phyloP scores from a whole-genome alignment of 2,329 filamentous ascomycete species.

The Penicillium polonicum region DNA sequence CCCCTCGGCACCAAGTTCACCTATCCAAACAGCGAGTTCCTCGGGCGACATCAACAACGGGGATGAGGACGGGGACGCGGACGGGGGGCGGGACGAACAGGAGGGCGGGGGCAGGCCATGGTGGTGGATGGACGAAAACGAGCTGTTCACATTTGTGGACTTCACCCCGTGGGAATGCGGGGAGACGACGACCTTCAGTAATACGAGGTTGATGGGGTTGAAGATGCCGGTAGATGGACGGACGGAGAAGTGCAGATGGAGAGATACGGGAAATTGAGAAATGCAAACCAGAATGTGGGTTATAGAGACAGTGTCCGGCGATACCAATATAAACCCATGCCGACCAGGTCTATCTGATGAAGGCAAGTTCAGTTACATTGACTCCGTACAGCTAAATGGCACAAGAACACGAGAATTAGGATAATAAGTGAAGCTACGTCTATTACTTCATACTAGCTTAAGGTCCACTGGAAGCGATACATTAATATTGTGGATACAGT shows the following conservation, averaged over 20 bases:
- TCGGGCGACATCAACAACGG: neutral
- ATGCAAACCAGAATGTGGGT: too few relatives aligned
- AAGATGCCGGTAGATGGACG: neutral
- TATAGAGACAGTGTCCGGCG: too few relatives aligned
- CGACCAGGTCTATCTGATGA: neutral
- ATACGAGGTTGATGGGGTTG: neutral
- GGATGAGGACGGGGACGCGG: too few relatives aligned
- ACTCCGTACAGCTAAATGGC: neutral
- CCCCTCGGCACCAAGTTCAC: neutral
- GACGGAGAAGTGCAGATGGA: neutral
- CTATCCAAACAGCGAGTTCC: neutral
- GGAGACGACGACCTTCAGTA: neutral
- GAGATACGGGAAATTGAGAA: neutral
- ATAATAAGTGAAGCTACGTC: neutral
- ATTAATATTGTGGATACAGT: too few relatives aligned
- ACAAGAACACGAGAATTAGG: neutral
- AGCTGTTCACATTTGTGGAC: neutral
- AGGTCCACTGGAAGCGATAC: too few relatives aligned
- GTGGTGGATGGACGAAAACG: neutral
- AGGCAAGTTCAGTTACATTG: neutral
- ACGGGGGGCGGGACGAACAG: neutral
- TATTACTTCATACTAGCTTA: too few relatives aligned
- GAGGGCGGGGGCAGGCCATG: too few relatives aligned
- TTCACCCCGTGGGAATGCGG: neutral
- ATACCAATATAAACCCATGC: neutral